Evolutionary conservation across 2,329 filamentous ascomycete genomes (phyloP).

Genomic region (Talaromyces amestolkiae): DNA sequence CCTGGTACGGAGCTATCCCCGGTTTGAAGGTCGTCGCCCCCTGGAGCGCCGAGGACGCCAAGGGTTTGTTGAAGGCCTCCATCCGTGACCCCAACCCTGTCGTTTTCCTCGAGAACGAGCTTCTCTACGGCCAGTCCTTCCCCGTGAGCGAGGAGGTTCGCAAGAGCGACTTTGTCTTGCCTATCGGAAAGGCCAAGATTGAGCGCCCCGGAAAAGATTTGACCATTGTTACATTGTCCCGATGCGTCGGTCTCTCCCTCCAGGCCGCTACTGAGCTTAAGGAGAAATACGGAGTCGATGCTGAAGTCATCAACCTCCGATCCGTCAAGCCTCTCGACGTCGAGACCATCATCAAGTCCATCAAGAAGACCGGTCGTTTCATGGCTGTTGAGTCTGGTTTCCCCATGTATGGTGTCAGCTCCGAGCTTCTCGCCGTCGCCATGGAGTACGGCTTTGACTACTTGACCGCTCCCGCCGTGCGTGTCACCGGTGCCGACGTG

Average conservation of each 20-base stretch:
- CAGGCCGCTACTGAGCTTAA: slow-evolving; percentile 86
- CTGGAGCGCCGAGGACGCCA: slow-evolving; percentile 96
- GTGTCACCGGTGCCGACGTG: slow-evolving; percentile 94
- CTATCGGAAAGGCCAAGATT: slow-evolving; percentile 98
- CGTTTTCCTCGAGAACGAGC: slow-evolving; percentile 81
- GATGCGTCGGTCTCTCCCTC: slow-evolving; percentile 90
- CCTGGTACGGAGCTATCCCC: slow-evolving; percentile 98
- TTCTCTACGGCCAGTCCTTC: slow-evolving; percentile 89
- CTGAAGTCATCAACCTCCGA: slow-evolving; percentile 96
- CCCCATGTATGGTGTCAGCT: slow-evolving; percentile 87
- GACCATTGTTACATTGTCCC: slow-evolving; percentile 90
- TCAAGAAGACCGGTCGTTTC: slow-evolving; percentile 97
- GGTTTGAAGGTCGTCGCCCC: slow-evolving; percentile 95
- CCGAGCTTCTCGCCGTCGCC: slow-evolving; percentile 88
- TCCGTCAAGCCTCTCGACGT: slow-evolving; percentile 96
- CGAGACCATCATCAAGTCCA: slow-evolving; percentile 89
- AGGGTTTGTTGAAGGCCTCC: slow-evolving; percentile 94
- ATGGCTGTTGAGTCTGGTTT: slow-evolving; percentile 93
- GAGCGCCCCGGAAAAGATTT: slow-evolving; percentile 94
- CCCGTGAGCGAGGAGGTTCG: slow-evolving; percentile 97
- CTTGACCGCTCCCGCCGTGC: slow-evolving; percentile 86
- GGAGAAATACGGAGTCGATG: slow-evolving; percentile 93
- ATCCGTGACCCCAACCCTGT: slow-evolving; percentile 98
- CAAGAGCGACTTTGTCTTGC: slow-evolving; percentile 93
- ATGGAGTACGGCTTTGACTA: slow-evolving; percentile 99